Percentiles rank a stretch among this genome's conserved stretches.
Evolutionary conservation across 306 rosid species (phyloP).

Genomic region (Ammopiptanthus mongolicus): DNA sequence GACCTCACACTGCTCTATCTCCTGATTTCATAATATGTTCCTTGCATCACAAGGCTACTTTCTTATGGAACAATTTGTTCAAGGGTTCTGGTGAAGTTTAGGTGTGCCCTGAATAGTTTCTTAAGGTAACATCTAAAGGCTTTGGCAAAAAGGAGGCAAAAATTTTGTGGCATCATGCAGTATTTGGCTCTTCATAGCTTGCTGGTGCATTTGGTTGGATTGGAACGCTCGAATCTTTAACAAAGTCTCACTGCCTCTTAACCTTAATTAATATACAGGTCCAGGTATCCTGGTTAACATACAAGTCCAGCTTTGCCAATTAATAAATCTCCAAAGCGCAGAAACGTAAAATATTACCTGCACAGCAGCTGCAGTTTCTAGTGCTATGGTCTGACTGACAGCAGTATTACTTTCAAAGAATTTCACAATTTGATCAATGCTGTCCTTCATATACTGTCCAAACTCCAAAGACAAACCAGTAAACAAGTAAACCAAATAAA

Average conservation of each 20-base stretch:
- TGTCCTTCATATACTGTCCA: conserved; percentile 83
- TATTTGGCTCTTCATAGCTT: not conserved
- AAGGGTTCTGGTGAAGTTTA: not conserved
- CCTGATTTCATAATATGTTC: not conserved
- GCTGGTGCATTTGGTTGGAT: conserved; percentile 6
- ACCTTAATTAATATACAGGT: not conserved
- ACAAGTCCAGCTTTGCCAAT: conserved; percentile 10
- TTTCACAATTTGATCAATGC: conserved; percentile 67
- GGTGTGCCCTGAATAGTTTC: not conserved
- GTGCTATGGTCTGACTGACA: conserved; percentile 80
- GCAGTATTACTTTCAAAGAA: conserved; percentile 74
- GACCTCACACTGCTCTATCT: not conserved
- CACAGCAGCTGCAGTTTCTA: conserved; percentile 96
- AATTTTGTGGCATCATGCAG: not conserved
- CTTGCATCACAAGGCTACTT: not conserved
- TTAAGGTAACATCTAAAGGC: not conserved
- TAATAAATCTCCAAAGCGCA: conserved; percentile 19
- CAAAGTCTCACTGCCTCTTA: not conserved
- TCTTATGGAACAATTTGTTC: not conserved
- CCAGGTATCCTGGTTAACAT: not conserved
- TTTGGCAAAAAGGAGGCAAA: not conserved
- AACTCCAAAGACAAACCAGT: conserved; percentile 23
- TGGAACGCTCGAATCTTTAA: not conserved
- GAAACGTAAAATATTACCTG: conserved; percentile 53
- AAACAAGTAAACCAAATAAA: conserved; percentile 13